Conservation (phyloP, 2,329 filamentous ascomycete genomes). For the Colletotrichum eleusines region DNA sequence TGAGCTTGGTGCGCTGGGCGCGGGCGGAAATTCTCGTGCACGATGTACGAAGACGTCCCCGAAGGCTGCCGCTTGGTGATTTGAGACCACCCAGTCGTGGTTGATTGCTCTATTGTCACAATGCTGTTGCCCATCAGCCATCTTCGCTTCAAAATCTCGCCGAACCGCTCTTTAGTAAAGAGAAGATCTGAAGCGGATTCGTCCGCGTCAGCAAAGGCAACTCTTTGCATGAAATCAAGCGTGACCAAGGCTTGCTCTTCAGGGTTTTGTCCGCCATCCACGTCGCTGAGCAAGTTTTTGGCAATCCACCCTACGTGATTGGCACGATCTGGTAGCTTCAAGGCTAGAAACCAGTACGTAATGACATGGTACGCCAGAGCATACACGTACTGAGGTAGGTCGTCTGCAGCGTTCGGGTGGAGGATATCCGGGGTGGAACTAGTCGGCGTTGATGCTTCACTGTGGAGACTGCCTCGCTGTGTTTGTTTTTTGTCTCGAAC, state of each 20-base stretch:
- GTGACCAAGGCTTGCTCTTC: conserved; percentile 96
- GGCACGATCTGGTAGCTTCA: conserved; percentile 86
- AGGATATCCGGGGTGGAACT: conserved; percentile 30
- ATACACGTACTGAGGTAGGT: conserved; percentile 93
- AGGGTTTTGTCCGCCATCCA: conserved; percentile 77
- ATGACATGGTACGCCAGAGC: conserved; percentile 95
- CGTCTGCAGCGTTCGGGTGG: conserved; percentile 63
- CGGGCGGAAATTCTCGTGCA: conserved; percentile 70
- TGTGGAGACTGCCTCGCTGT: conserved; percentile 59
- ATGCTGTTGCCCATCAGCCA: conserved; percentile 82
- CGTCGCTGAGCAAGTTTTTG: conserved; percentile 85
- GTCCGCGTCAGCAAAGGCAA: conserved; percentile 86
- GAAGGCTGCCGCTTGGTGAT: conserved; percentile 79
- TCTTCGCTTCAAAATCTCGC: conserved; percentile 73
- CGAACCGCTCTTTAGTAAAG: conserved; percentile 75
- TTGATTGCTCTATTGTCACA: conserved; percentile 79
- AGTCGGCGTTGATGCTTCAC: conserved; percentile 52
- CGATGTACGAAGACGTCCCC: conserved; percentile 70
- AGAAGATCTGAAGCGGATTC: conserved; percentile 76
- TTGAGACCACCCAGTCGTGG: conserved; percentile 74
- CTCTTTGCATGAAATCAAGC: conserved; percentile 93
- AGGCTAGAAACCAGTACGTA: conserved; percentile 93
- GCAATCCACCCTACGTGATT: conserved; percentile 92
- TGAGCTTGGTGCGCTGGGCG: conserved; percentile 68
- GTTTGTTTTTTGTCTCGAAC: conserved; percentile 75